Conservation (phyloP, 2,329 filamentous ascomycete genomes). For the Plenodomus tracheiphilus region DNA sequence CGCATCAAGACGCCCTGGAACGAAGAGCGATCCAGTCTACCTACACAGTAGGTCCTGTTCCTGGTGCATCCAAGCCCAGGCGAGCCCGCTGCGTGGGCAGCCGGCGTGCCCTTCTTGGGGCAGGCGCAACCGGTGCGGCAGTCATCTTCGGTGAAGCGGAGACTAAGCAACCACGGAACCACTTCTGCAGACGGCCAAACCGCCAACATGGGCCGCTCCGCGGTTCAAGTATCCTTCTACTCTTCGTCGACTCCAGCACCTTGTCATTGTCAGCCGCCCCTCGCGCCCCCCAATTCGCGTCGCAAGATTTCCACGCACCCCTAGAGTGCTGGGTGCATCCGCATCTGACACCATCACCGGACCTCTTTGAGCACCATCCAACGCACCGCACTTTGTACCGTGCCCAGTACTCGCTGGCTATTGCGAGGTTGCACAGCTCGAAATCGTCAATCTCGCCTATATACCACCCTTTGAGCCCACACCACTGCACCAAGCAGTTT, state of each 20-base stretch:
- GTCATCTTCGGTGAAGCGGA: slow-evolving; percentile 20
- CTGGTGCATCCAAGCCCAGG: too few relatives aligned
- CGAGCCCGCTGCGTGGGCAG: background rate
- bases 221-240: slow-evolving; percentile 16
- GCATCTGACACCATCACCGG: slow-evolving; percentile 37
- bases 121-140: slow-evolving; percentile 10
- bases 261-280: background rate
- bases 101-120: slow-evolving; percentile 1
- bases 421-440: slow-evolving; percentile 1
- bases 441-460: background rate
- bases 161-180: slow-evolving; percentile 3
- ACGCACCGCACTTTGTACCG: slow-evolving; percentile 2
- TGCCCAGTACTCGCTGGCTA: background rate
- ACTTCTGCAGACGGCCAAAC: slow-evolving; percentile 7
- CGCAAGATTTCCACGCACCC: slow-evolving; percentile 16
- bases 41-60: too few relatives aligned
- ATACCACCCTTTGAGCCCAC: background rate
- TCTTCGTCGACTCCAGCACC: slow-evolving; percentile 2
- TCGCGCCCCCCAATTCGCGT: slow-evolving; percentile 12
- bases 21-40: too few relatives aligned
- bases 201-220: background rate
- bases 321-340: slow-evolving; percentile 17
- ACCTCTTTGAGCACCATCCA: slow-evolving; percentile 8
- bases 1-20: too few relatives aligned
- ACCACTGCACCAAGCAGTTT: background rate